A percentile compares a stretch with the other conserved stretches of the same genome.
phyloP scores from a whole-genome alignment of 1,284 basidiomycete species.

The Ustilago bromivora region DNA sequence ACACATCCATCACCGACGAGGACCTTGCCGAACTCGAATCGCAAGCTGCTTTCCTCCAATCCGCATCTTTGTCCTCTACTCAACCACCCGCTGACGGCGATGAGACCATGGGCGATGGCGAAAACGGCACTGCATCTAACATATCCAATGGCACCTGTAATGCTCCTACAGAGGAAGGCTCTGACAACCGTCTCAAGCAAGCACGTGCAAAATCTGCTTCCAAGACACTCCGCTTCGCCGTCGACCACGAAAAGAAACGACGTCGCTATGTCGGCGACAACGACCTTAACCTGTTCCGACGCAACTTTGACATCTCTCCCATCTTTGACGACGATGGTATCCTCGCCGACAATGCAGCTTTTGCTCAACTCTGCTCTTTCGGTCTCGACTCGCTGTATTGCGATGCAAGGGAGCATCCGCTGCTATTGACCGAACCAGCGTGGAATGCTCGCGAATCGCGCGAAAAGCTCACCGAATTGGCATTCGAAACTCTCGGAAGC shows the following conservation, averaged over 20 bases:
- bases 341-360: conserved; percentile 44
- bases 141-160: conserved; percentile 18
- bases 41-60: conserved; percentile 35
- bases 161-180: conserved; percentile 28
- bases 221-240: conserved; percentile 39
- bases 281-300: conserved; percentile 90
- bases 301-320: conserved; percentile 85
- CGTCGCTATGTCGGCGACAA: conserved; percentile 82
- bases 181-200: conserved; percentile 42
- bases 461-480: conserved; percentile 92
- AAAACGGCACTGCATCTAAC: conserved; percentile 10
- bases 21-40: conserved; percentile 51
- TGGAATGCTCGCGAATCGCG: conserved; percentile 93
- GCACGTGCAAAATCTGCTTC: conserved; percentile 38
- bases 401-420: conserved; percentile 80
- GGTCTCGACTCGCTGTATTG: conserved; percentile 52
- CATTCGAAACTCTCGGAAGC: conserved; percentile 93
- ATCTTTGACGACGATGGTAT: conserved; percentile 84
- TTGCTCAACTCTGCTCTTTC: conserved; percentile 47
- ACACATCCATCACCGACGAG: conserved; percentile 72
- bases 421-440: conserved; percentile 92
- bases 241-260: conserved; percentile 73
- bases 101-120: conserved; percentile 31
- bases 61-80: conserved; percentile 8
- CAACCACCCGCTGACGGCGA: conserved; percentile 34